These are phyloP conservation scores for Calonectria ilicicola DNA, from an alignment of 2,329 filamentous ascomycete genomes.

Conservation along the genomic window DNA sequence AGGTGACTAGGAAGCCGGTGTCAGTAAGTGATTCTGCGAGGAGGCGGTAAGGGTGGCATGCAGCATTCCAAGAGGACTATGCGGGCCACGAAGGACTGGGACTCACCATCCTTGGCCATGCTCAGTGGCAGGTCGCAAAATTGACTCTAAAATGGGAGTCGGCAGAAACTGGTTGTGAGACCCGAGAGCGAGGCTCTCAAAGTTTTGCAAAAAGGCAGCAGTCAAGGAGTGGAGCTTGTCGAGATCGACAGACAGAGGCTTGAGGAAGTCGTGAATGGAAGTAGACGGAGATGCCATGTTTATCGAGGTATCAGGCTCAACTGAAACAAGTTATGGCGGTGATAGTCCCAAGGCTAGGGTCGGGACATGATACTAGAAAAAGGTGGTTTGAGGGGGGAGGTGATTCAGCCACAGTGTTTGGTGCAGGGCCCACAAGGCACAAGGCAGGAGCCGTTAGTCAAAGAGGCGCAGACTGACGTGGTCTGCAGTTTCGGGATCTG, in stretches of 20 bases:
- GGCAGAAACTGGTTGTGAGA: constrained; percentile 69
- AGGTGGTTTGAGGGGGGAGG: neutral
- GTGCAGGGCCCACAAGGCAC: constrained; percentile 10
- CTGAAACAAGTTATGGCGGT: neutral
- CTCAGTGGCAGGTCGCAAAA: constrained; percentile 61
- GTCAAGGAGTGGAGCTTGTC: constrained; percentile 61
- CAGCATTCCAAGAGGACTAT: neutral
- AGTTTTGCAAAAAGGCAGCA: constrained; percentile 59
- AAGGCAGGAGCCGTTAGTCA: neutral
- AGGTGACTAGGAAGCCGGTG: constrained; percentile 59
- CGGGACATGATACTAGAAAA: constrained; percentile 1
- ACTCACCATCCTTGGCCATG: constrained; percentile 63
- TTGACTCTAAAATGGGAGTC: constrained; percentile 71
- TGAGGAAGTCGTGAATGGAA: constrained; percentile 59
- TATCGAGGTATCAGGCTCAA: neutral
- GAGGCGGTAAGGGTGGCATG: neutral
- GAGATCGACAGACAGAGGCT: constrained; percentile 62
- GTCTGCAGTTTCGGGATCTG: neutral
- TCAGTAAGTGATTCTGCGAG: constrained; percentile 27
- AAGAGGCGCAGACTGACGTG: neutral
- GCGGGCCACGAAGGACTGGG: neutral
- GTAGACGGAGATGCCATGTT: constrained; percentile 28
- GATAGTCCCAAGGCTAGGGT: neutral
- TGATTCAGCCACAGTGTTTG: neutral
- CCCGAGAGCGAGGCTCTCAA: constrained; percentile 62